A percentile compares a stretch with the other conserved stretches of the same genome.
phyloP scores from a whole-genome alignment of 2,329 filamentous ascomycete genomes.

The Paramyrothecium sp. region DNA sequence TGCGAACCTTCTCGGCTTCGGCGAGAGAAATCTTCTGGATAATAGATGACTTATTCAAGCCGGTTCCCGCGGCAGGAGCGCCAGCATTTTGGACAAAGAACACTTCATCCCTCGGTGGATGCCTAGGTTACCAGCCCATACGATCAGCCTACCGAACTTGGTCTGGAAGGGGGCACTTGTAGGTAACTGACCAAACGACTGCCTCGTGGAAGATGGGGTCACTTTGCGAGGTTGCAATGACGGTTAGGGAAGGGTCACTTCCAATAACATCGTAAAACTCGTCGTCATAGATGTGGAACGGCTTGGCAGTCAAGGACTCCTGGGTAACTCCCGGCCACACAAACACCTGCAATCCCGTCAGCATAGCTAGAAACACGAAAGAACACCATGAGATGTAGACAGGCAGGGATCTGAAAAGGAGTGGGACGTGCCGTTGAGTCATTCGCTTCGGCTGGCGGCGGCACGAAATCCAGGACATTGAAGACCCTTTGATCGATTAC shows the following conservation, averaged over 20 bases:
- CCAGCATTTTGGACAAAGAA: slow-evolving; percentile 53
- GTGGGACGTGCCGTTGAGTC: too few relatives aligned
- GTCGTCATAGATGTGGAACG: slow-evolving; percentile 44
- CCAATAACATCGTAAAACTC: slow-evolving; percentile 47
- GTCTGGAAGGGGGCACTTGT: too few relatives aligned
- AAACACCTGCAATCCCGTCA: slow-evolving; percentile 2
- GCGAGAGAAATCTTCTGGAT: slow-evolving; percentile 45
- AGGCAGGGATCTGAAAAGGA: too few relatives aligned
- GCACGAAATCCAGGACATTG: too few relatives aligned
- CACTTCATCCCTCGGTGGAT: slow-evolving; percentile 42
- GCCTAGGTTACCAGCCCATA: slow-evolving; percentile 2
- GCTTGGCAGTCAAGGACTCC: slow-evolving; percentile 33
- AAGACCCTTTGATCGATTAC: too few relatives aligned
- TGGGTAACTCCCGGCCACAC: slow-evolving; percentile 40
- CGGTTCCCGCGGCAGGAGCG: slow-evolving; percentile 39
- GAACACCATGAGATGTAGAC: too few relatives aligned
- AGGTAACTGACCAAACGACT: slow-evolving; percentile 45
- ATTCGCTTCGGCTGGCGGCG: too few relatives aligned
- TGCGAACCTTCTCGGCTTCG: slow-evolving; percentile 33
- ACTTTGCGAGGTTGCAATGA: slow-evolving; percentile 39
- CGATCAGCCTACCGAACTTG: too few relatives aligned
- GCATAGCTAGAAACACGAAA: too few relatives aligned
- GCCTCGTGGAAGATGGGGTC: slow-evolving; percentile 52
- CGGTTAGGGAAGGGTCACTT: slow-evolving; percentile 41
- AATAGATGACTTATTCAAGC: slow-evolving; percentile 44